Percentiles rank a stretch among this genome's conserved stretches.
phyloP scores from a whole-genome alignment of 2,329 filamentous ascomycete genomes.

The Verticillium longisporum region DNA sequence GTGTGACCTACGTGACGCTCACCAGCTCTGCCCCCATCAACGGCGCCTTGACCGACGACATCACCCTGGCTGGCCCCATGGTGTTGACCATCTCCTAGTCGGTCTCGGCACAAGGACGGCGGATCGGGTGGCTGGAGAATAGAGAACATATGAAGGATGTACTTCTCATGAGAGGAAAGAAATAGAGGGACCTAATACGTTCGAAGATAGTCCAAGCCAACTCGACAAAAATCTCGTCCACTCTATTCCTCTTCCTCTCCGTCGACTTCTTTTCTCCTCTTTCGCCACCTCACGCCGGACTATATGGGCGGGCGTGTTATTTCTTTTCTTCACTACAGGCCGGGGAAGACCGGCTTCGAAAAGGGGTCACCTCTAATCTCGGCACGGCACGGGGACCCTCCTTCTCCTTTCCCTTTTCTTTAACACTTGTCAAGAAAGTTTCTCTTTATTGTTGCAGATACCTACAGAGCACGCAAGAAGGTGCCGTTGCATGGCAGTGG shows the following conservation, averaged over 20 bases:
- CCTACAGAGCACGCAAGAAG: background rate
- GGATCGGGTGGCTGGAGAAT: background rate
- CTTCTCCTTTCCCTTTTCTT: background rate
- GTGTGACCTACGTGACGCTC: conserved; percentile 62
- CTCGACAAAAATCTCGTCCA: background rate
- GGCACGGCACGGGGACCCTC: background rate
- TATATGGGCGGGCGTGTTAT: background rate
- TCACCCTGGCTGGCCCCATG: conserved; percentile 60
- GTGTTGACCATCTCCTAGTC: conserved; percentile 40
- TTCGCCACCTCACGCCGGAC: background rate
- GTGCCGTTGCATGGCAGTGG: background rate
- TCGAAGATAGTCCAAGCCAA: background rate
- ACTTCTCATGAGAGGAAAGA: background rate
- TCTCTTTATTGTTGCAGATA: background rate
- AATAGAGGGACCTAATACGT: background rate
- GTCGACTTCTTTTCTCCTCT: background rate
- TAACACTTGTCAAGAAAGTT: background rate
- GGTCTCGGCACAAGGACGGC: background rate
- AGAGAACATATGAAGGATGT: too few species aligned
- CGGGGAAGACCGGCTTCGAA: background rate
- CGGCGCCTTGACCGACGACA: conserved; percentile 51
- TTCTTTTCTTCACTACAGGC: background rate
- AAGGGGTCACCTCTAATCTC: background rate
- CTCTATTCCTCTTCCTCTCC: background rate
- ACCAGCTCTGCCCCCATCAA: conserved; percentile 44